Conservation (phyloP, 2,329 filamentous ascomycete species). For the Chaetoscypha palmicola region DNA sequence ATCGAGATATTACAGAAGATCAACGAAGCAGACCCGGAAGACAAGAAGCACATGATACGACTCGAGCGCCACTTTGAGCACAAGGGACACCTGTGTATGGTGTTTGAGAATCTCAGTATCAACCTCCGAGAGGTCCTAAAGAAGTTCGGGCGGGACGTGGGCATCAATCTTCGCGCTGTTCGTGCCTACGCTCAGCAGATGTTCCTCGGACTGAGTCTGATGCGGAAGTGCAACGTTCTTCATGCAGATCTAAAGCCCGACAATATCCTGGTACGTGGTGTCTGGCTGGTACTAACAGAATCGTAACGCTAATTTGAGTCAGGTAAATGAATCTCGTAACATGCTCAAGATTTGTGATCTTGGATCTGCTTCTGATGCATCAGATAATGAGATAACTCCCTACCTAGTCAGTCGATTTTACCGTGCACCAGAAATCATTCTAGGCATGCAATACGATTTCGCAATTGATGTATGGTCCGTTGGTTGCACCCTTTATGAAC, state of each 20-base stretch:
- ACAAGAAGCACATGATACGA: slow-evolving; percentile 86
- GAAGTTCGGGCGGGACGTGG: slow-evolving; percentile 91
- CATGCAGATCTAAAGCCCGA: slow-evolving; percentile 97
- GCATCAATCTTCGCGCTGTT: slow-evolving; percentile 83
- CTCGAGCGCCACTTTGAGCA: slow-evolving; percentile 86
- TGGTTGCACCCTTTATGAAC: slow-evolving; percentile 91
- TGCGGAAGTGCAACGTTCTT: slow-evolving; percentile 87
- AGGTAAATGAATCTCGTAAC: slow-evolving; percentile 74
- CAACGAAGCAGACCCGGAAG: slow-evolving; percentile 75
- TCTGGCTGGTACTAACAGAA: not conserved
- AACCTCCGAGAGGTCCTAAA: slow-evolving; percentile 91
- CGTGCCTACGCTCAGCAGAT: slow-evolving; percentile 89
- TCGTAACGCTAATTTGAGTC: slow-evolving; percentile 15
- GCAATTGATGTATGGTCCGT: slow-evolving; percentile 97
- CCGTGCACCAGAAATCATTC: slow-evolving; percentile 90
- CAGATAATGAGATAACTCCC: slow-evolving; percentile 86
- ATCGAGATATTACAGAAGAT: slow-evolving; percentile 88
- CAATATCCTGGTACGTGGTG: slow-evolving; percentile 62
- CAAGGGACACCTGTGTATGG: slow-evolving; percentile 91
- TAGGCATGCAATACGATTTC: slow-evolving; percentile 94
- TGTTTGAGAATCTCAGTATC: slow-evolving; percentile 90
- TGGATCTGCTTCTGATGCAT: slow-evolving; percentile 87
- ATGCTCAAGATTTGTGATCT: slow-evolving; percentile 92
- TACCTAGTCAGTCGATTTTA: slow-evolving; percentile 98
- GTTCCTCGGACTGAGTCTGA: slow-evolving; percentile 78